Evolutionary conservation across 345 rosid species (phyloP), one percentile per base, ranked within the genome.

Genomic region (Geranium rotundifolium): DNA sequence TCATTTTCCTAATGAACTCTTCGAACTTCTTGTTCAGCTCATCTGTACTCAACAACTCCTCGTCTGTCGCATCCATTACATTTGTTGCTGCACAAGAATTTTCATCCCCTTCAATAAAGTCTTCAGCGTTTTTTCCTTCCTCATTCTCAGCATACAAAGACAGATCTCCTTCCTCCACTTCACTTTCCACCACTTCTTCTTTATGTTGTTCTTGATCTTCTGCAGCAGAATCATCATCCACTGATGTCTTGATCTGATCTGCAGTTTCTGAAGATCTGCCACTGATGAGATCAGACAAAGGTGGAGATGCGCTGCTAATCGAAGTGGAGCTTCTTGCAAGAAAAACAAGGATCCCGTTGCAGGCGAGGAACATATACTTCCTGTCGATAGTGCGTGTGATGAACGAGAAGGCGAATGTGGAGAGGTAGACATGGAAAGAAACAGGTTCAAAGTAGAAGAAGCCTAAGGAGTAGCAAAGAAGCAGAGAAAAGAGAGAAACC

Each of bases 1-100:
- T 82, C 90, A 80, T 82, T 77, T 77, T 85, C 73, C 82, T 85
- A 19, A 80, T 85, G 41, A 85, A 82, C 23, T 85, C 90, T 67
- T 85, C 90, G 17, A 85, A 15, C 59, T 68, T 79, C 65, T 65
- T 73, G 68, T 82, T 85, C 60, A 85, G 23, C 34, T 82, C 85
- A 13, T 80, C 87, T 8, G 79, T 73, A 29, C 74, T 78, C 31
- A 56, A 7, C 14, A 57, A 3, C 23, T 69, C 78, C 39, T 81
- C 85, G 9, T 57, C 13, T 46, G 15, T 57, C 23, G 8, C 66
- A 4, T 16, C 73, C 19, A 10, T 29, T 52, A 29, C 64, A 4
- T 56, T 70, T 6, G 50, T 65, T 54, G 67, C 71, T 65, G 63
- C 13, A 4, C 19, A 56, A 16, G 13, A 19, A 57, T 19, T 16